Evolutionary conservation across 257 asterid genomes (phyloP).

Genomic region (Echites panduratus): DNA sequence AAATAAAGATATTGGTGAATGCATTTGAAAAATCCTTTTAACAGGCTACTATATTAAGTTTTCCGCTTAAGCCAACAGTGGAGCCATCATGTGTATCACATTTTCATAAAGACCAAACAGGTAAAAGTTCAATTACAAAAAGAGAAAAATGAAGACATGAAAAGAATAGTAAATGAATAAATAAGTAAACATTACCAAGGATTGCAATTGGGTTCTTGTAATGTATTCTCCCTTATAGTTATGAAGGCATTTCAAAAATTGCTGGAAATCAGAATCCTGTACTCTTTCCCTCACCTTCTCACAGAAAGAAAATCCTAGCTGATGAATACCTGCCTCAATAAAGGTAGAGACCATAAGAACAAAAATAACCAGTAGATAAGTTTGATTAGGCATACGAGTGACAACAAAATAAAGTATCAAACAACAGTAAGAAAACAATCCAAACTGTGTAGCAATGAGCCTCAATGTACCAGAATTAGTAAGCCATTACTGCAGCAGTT

Average conservation of each 20-base stretch:
- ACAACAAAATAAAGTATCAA: neutral
- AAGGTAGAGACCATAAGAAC: constrained; percentile 4
- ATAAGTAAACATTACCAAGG: constrained; percentile 15
- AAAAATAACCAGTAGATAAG: constrained; percentile 1
- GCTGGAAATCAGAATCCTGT: constrained; percentile 25
- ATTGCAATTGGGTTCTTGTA: constrained; percentile 17
- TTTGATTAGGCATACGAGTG: constrained; percentile 2
- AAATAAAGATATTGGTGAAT: neutral
- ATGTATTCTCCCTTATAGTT: constrained; percentile 17
- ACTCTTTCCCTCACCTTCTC: constrained; percentile 41
- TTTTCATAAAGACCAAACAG: neutral
- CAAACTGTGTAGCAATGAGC: neutral
- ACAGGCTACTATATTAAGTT: neutral
- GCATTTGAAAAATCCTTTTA: neutral
- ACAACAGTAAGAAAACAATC: neutral
- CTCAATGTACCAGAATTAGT: neutral
- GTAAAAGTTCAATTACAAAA: neutral
- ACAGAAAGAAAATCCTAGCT: constrained; percentile 43
- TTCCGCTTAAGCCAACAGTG: neutral
- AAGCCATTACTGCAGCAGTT: neutral
- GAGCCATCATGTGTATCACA: neutral
- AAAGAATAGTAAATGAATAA: neutral
- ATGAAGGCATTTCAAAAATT: constrained; percentile 31
- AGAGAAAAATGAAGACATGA: neutral
- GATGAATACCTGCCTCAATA: constrained; percentile 49